phyloP scores from a whole-genome alignment of 805 yeast species.

The Danielozyma ontarioensis region DNA sequence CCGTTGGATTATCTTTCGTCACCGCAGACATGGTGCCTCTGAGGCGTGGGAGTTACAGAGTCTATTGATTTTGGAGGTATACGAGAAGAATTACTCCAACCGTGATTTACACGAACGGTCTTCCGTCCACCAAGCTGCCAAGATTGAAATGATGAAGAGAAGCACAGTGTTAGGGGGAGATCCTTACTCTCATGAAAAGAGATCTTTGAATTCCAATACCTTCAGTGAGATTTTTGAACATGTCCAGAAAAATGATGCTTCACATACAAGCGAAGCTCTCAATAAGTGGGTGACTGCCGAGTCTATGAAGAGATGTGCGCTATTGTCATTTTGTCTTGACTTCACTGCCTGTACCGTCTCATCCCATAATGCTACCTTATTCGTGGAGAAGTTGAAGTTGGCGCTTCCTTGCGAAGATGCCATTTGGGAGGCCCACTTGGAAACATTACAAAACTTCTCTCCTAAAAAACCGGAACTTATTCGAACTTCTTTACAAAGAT shows the following conservation, averaged over 20 bases:
- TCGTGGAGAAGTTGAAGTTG: constrained; percentile 3
- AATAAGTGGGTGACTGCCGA: constrained; percentile 6
- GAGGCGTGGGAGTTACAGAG: constrained; percentile 3
- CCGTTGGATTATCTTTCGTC: constrained; percentile 4
- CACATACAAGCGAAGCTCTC: neutral
- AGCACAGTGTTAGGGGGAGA: constrained; percentile 2
- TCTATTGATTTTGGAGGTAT: constrained; percentile 3
- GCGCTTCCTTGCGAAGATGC: constrained; percentile 6
- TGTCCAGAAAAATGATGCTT: constrained; percentile 1
- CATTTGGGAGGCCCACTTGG: constrained; percentile 2
- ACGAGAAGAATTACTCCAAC: constrained; percentile 2
- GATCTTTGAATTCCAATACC: neutral
- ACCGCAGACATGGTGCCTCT: neutral
- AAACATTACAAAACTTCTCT: constrained; percentile 1
- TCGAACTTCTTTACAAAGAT: constrained; percentile 1
- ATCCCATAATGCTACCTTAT: constrained; percentile 3
- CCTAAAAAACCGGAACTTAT: constrained; percentile 2
- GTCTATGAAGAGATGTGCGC: constrained; percentile 4
- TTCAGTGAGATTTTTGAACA: too few species aligned
- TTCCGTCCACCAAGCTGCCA: constrained; percentile 2
- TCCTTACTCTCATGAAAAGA: neutral
- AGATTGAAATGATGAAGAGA: constrained; percentile 3
- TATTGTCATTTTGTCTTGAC: constrained; percentile 4
- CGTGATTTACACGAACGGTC: constrained; percentile 1
- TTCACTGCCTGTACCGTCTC: constrained; percentile 3